Conservation (phyloP, 352 stramenopile genomes). For the Phytophthora multivora region DNA sequence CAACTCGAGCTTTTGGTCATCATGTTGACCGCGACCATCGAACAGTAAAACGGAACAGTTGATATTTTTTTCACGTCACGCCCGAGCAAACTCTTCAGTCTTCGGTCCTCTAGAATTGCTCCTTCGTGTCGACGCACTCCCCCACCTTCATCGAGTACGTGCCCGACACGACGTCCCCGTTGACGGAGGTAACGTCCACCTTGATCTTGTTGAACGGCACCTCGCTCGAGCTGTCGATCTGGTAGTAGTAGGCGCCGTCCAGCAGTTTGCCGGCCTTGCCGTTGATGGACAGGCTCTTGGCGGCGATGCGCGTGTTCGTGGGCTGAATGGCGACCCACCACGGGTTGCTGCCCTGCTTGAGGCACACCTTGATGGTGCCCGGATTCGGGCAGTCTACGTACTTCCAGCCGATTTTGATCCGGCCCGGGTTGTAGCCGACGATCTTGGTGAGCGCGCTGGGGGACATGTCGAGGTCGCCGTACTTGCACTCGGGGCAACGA, state of each 20-base stretch:
- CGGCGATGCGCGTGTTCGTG: conserved; percentile 24
- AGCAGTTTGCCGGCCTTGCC: conserved; percentile 25
- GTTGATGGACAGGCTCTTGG: conserved; percentile 31
- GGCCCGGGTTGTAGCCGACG: conserved; percentile 29
- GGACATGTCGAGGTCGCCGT: conserved; percentile 33
- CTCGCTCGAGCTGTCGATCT: conserved; percentile 23
- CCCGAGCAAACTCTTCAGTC: background rate
- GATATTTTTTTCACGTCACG: conserved; percentile 24
- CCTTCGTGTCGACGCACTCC: conserved; percentile 24
- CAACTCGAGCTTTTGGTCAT: background rate
- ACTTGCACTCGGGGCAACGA: conserved; percentile 26
- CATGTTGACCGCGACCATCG: background rate
- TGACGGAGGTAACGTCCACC: conserved; percentile 24
- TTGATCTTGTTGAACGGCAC: conserved; percentile 29
- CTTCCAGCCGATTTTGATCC: conserved; percentile 37
- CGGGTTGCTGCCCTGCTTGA: conserved; percentile 32
- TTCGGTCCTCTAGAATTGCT: conserved; percentile 28
- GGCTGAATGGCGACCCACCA: conserved; percentile 34
- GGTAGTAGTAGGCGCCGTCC: conserved; percentile 30
- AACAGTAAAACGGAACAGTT: conserved; percentile 31
- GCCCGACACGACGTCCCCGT: conserved; percentile 20
- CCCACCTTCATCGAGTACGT: conserved; percentile 30
- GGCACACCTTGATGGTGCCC: conserved; percentile 34
- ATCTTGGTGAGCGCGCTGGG: conserved; percentile 30
- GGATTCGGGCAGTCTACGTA: conserved; percentile 35